phyloP scores from a whole-genome alignment of 805 yeast species.

The Ogataea pignaliae region DNA sequence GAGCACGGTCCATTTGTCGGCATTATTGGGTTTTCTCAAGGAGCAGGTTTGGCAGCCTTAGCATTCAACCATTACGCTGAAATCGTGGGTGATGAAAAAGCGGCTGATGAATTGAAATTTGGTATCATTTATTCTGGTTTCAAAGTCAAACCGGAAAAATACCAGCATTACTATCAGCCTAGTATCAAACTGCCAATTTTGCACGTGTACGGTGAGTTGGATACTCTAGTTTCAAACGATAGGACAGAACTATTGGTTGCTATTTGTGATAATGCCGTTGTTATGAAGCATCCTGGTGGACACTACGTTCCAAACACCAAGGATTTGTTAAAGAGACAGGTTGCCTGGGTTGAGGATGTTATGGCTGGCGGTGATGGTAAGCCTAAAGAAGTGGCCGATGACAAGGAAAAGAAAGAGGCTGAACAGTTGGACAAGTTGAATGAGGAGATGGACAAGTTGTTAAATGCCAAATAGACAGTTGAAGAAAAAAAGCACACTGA shows the following conservation, averaged over 20 bases:
- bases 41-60: conserved; percentile 82
- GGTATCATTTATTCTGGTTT: conserved; percentile 73
- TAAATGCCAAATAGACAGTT: conserved; percentile 20
- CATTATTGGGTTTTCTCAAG: conserved; percentile 88
- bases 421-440: conserved; percentile 23
- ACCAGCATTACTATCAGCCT: conserved; percentile 27
- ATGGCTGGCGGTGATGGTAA: conserved; percentile 14
- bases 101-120: conserved; percentile 51
- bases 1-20: conserved; percentile 84
- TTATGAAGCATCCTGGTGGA: conserved; percentile 87
- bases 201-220: conserved; percentile 82
- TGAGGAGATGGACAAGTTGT: conserved; percentile 27
- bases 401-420: conserved; percentile 5
- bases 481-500: too few relatives aligned
- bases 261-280: conserved; percentile 44
- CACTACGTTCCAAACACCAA: conserved; percentile 93
- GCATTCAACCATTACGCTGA: conserved; percentile 56
- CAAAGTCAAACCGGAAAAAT: conserved; percentile 24
- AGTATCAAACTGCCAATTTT: conserved; percentile 40
- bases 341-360: conserved; percentile 31
- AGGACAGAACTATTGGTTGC: conserved; percentile 60
- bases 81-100: conserved; percentile 42
- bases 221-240: conserved; percentile 75
- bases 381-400: conserved; percentile 1
- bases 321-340: conserved; percentile 29